phyloP scores from a whole-genome alignment of 2,329 filamentous ascomycete species.

The Myriosclerotinia scirpicola region DNA sequence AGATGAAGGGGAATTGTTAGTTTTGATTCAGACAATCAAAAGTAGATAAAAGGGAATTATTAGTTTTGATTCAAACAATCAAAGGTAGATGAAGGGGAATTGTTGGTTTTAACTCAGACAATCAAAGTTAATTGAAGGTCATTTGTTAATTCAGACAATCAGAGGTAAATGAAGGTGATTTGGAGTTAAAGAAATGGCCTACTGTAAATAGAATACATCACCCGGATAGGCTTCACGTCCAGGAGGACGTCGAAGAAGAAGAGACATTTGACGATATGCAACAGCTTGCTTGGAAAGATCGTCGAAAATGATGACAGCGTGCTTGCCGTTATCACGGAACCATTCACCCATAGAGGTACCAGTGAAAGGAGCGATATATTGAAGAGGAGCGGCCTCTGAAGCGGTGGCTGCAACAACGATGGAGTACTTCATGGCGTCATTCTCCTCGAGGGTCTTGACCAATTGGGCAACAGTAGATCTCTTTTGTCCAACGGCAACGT shows the following conservation, averaged over 20 bases:
- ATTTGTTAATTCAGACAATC: no score
- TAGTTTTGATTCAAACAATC: no score
- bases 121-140: no score
- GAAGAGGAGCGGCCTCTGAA: slow-evolving; percentile 91
- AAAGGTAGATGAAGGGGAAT: no score
- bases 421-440: slow-evolving; percentile 98
- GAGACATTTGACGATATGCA: slow-evolving; percentile 98
- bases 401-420: slow-evolving; percentile 89
- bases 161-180: no score
- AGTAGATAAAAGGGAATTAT: no score
- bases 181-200: no score
- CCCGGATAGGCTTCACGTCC: slow-evolving; percentile 99
- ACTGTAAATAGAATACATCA: slow-evolving; percentile 99
- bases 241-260: slow-evolving; percentile 93
- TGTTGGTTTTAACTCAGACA: no score
- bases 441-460: slow-evolving; percentile 99
- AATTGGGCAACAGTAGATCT: slow-evolving; percentile 98
- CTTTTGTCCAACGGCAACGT: slow-evolving; percentile 99
- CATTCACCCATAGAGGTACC: slow-evolving; percentile 46
- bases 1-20: no score
- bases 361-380: slow-evolving; percentile 93
- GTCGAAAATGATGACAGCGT: slow-evolving; percentile 88
- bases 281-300: slow-evolving; percentile 98
- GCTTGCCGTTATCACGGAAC: slow-evolving; percentile 83
- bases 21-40: no score